Conservation (phyloP, 202 grass and related monocot genomes). For the Carex arenaria region DNA sequence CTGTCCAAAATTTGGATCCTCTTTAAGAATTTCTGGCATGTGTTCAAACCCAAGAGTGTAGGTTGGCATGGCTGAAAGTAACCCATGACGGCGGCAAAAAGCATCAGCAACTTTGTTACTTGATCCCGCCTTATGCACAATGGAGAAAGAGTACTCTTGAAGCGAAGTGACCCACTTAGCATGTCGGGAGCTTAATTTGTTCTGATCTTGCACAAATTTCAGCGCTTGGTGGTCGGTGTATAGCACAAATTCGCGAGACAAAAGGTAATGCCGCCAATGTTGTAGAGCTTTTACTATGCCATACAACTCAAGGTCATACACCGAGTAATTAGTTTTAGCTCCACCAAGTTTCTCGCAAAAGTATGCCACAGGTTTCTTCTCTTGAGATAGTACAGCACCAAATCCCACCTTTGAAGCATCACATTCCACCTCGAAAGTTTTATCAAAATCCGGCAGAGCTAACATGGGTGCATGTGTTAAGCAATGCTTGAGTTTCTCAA, state of each 20-base stretch:
- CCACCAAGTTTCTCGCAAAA: neutral
- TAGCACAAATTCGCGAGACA: slow-evolving; percentile 1
- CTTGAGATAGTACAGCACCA: neutral
- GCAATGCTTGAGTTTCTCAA: neutral
- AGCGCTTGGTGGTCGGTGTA: slow-evolving; percentile 1
- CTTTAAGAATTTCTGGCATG: neutral
- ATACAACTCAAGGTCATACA: neutral
- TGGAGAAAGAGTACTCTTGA: neutral
- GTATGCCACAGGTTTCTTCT: neutral
- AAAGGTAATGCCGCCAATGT: slow-evolving; percentile 11
- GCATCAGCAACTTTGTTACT: too few species aligned
- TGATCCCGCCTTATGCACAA: too few species aligned
- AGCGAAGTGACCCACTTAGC: neutral
- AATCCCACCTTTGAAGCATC: neutral
- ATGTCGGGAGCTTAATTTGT: neutral
- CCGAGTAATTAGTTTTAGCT: neutral
- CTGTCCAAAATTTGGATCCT: neutral
- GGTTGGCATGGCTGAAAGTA: neutral
- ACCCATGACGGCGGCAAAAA: neutral
- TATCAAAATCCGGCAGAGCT: neutral
- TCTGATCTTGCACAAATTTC: neutral
- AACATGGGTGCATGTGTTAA: neutral
- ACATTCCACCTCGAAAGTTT: neutral
- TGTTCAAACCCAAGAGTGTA: neutral
- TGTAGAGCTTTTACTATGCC: neutral